phyloP scores from a whole-genome alignment of 352 stramenopile species.

The Phytopythium vexans region DNA sequence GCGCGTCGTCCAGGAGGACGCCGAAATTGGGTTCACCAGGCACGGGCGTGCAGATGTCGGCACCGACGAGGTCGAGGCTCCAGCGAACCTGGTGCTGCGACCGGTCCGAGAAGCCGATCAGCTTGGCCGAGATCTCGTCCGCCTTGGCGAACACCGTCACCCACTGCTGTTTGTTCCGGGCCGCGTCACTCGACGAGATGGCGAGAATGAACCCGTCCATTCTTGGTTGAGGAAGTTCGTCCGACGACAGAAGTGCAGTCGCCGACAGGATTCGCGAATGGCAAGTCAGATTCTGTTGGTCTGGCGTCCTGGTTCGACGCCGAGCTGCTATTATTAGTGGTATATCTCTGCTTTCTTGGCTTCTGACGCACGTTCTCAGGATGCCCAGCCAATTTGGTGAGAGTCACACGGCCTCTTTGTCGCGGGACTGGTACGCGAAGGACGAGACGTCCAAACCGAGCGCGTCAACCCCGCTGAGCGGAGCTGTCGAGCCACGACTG shows the following conservation, averaged over 20 bases:
- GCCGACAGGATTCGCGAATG: no score
- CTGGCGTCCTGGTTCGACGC: constrained; percentile 6
- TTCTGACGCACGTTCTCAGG: no score
- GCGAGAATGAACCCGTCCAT: constrained; percentile 57
- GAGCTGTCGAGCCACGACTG: constrained; percentile 5
- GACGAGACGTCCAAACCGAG: constrained; percentile 57
- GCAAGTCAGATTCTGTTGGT: constrained; percentile 1
- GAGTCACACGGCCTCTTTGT: constrained; percentile 3
- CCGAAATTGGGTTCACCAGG: constrained; percentile 47
- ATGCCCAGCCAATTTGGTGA: no score
- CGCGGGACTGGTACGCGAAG: constrained; percentile 43
- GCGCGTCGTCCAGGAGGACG: constrained; percentile 40
- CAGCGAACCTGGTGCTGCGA: constrained; percentile 47
- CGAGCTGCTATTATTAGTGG: constrained; percentile 10
- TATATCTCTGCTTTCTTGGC: not conserved
- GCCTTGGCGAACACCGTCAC: constrained; percentile 51
- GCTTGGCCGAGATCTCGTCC: constrained; percentile 60
- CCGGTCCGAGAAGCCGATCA: constrained; percentile 52
- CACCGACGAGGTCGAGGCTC: constrained; percentile 38
- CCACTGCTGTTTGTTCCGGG: constrained; percentile 39
- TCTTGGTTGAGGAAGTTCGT: not conserved
- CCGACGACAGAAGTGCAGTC: no score
- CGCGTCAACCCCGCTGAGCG: constrained; percentile 37
- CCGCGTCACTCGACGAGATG: constrained; percentile 19
- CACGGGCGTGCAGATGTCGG: constrained; percentile 56